Base-by-base conservation (phyloP, 768 basidiomycete genomes). In the Boletus huronensis region DNA sequence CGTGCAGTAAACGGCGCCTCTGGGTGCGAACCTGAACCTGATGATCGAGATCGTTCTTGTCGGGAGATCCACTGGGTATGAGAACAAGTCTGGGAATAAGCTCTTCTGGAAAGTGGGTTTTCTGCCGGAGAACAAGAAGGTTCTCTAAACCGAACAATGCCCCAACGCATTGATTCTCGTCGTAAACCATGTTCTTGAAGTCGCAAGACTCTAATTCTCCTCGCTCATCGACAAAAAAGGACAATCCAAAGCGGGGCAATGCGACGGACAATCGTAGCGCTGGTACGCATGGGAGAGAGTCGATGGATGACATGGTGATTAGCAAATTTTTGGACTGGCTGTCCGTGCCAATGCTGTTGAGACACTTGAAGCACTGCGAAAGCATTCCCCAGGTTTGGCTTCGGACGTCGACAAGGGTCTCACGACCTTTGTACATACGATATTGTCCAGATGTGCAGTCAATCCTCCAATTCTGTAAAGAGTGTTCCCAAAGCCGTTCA, bases 171-270 rank as follows among this genome's bases (percentile, higher is more conserved):
- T 79, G 79, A 32, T 64, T 39, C 5, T 49, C 9, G 36, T 78
- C 75, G 10, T 78, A 60, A 17, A 73, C 60, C 67, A 75, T 77
- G 21, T 64, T 64, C 7, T 66, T 68, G 43, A 75, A 63, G 45
- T 76, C n/a, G n/a, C n/a, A n/a, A n/a, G n/a, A n/a, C n/a, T n/a
- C n/a, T n/a, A n/a, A n/a, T n/a, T n/a, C n/a, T n/a, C n/a, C n/a
- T n/a, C n/a, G n/a, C n/a, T n/a, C n/a, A n/a, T n/a, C n/a, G n/a
- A n/a, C n/a, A n/a, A n/a, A n/a, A n/a, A n/a, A n/a, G n/a, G n/a
- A n/a, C n/a, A n/a, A n/a, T n/a, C n/a, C n/a, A n/a, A n/a, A 72
- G 3, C 70, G 68, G 35, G 74, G 75, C 7, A 80, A 59, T 0
- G 65, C 51, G 34, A 75, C 58, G 6, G 48, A 59, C 2, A 17